A percentile compares a stretch with the other conserved stretches of the same genome.
These are phyloP conservation scores for Phytophthora sp. DNA, from an alignment of 352 stramenopile species.

Conservation along the genomic window DNA sequence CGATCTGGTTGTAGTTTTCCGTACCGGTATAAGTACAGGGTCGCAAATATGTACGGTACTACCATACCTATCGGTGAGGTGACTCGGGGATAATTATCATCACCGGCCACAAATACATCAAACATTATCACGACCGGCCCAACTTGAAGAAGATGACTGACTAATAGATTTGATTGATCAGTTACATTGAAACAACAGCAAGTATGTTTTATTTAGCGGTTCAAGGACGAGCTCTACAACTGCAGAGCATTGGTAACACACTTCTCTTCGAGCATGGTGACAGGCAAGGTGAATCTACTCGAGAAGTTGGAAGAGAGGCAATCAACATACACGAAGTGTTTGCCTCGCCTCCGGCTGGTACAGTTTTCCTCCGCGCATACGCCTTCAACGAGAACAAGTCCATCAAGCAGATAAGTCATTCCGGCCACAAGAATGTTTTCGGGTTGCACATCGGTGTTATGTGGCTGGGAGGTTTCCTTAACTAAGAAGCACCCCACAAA, in stretches of 20 bases:
- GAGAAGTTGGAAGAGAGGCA: not conserved
- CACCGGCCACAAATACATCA: too few species aligned
- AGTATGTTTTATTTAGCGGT: too few species aligned
- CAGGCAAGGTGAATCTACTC: not conserved
- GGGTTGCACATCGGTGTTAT: not conserved
- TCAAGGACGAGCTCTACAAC: not conserved
- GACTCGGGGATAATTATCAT: too few species aligned
- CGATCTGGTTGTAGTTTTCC: too few species aligned
- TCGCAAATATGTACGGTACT: too few species aligned
- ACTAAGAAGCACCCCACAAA: not conserved
- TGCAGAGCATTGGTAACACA: not conserved
- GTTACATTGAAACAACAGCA: too few species aligned
- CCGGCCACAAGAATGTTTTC: not conserved
- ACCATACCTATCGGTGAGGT: too few species aligned
- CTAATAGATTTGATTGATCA: too few species aligned
- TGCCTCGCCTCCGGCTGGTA: not conserved
- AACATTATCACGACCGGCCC: too few species aligned
- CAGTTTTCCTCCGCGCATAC: not conserved
- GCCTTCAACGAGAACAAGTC: slow-evolving; percentile 22
- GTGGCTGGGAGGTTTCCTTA: slow-evolving; percentile 1
- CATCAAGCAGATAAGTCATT: not conserved
- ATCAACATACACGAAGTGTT: slow-evolving; percentile 5
- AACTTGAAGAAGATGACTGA: too few species aligned
- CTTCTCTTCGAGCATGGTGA: not conserved
- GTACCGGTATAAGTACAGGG: too few species aligned